Evolutionary conservation across 1,139 yeast genomes (phyloP).

Genomic region (Hemisphaericaspora lyxosophila): DNA sequence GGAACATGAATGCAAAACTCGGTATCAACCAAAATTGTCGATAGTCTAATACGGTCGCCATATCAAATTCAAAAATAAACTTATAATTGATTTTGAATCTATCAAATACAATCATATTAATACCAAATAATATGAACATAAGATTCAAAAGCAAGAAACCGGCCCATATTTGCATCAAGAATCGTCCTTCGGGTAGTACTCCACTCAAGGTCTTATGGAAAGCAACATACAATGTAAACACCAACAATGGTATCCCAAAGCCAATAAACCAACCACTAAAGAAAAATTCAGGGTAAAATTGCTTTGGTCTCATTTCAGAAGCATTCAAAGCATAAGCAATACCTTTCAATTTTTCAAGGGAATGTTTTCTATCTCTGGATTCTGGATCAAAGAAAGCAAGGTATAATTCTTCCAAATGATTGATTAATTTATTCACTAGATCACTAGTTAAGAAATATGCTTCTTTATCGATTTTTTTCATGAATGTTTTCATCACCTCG

Average conservation of each 20-base stretch:
- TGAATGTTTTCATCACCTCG: constrained; percentile 49
- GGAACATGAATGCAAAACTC: constrained; percentile 52
- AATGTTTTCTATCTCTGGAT: constrained; percentile 69
- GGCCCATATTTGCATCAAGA: constrained; percentile 83
- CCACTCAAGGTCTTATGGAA: constrained; percentile 38
- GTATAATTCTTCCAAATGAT: constrained; percentile 66
- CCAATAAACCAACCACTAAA: constrained; percentile 69
- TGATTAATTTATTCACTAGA: constrained; percentile 59
- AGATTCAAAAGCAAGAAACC: constrained; percentile 73
- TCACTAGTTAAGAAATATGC: constrained; percentile 66
- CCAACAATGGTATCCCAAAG: constrained; percentile 61
- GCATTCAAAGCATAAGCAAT: constrained; percentile 44
- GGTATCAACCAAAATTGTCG: constrained; percentile 67
- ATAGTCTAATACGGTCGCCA: constrained; percentile 65
- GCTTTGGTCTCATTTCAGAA: constrained; percentile 26
- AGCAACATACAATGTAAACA: constrained; percentile 53
- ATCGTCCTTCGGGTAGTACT: constrained; percentile 52
- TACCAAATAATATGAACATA: constrained; percentile 60
- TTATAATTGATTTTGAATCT: constrained; percentile 78
- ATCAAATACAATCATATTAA: constrained; percentile 75
- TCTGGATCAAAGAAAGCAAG: constrained; percentile 62
- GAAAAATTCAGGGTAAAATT: constrained; percentile 49
- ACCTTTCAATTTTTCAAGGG: constrained; percentile 67
- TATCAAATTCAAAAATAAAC: constrained; percentile 86
- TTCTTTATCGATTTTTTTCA: constrained; percentile 55